Evolutionary conservation across 352 stramenopile species (phyloP), one percentile per base, ranked within the genome.

Genomic region (Blastocystis sp.): DNA sequence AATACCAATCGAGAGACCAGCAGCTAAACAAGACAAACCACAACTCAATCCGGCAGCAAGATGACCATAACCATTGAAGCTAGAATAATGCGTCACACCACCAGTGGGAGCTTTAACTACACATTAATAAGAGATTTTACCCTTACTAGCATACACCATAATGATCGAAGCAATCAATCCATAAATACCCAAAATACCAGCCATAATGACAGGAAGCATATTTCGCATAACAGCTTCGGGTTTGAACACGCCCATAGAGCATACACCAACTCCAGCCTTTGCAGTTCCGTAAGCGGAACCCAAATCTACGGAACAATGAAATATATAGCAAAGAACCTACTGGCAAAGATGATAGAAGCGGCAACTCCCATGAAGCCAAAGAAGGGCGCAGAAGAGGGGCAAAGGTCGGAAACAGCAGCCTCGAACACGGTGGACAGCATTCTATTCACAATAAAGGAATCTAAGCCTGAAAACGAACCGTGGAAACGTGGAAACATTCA

Each of bases 321-420:
- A n/a, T 33, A 30, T 19, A 13, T 64, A 6, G 15, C 66, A 17
- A 3, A 53, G 40, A 42, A 44, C 93, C 91, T 93, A 97, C 94
- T 97, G 77, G 93, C 94, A 90, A 97, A 96, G 70, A 98, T 94
- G 89, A 98, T 93, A 24, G 95, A 95, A 76, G 94, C 94, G 79
- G 96, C 96, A 24, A 98, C 96, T 89, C 97, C 97, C 95, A 99
- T 99, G 92, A 99, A 99, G 90, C 97, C 97, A 91, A 99, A 99
- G 94, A 99, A 99, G 91, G 97, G 96, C 73, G 97, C 96, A 91
- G 95, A 98, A 88, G 96, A 96, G 59, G 97, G 97, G 92, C 96
- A 98, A 82, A 96, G 96, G 93, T 98, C 95, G 91, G 95, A 95
- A 87, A 94, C 92, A 54, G 73, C 89, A 40, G 53, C 35, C 9